A percentile compares a stretch with the other conserved stretches of the same genome.
phyloP scores from a whole-genome alignment of 768 basidiomycete species.

The Mrakia frigida region DNA sequence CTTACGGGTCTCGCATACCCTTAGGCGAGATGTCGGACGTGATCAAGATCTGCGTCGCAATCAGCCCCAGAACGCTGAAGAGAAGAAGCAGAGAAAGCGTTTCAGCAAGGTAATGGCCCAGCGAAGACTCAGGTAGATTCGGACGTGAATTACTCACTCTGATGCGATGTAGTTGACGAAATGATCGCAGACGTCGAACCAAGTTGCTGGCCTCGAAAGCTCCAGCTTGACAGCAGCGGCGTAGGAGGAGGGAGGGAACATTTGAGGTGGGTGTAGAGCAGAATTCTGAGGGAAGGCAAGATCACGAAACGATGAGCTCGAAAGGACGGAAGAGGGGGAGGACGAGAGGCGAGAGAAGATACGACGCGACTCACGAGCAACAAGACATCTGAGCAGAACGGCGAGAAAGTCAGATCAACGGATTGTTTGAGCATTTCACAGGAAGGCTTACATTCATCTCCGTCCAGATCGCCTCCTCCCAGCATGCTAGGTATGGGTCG shows the following conservation, averaged over 20 bases:
- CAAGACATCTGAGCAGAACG: background rate
- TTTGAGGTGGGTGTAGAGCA: background rate
- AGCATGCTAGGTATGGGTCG: slow-evolving; percentile 60
- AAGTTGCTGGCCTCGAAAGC: background rate
- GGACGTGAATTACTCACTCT: background rate
- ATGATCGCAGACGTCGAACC: background rate
- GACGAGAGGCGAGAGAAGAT: slow-evolving; percentile 36
- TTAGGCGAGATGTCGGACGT: background rate
- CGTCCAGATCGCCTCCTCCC: slow-evolving; percentile 67
- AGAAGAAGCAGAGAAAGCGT: no score
- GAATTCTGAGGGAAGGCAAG: background rate
- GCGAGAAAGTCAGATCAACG: no score
- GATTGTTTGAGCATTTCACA: no score
- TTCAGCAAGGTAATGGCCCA: no score
- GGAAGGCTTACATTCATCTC: slow-evolving; percentile 37
- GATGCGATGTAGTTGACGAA: background rate
- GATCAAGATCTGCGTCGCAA: background rate
- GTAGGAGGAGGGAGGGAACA: background rate
- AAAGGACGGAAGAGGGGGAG: background rate
- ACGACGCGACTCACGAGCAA: slow-evolving; percentile 50
- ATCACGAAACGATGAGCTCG: background rate
- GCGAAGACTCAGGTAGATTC: no score
- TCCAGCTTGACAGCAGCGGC: background rate
- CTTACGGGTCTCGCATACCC: slow-evolving; percentile 39
- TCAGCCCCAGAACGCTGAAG: background rate